These are phyloP conservation scores for Aegilops speltoides DNA, from an alignment of 176 grass and related monocot genomes.

Conservation along the genomic window DNA sequence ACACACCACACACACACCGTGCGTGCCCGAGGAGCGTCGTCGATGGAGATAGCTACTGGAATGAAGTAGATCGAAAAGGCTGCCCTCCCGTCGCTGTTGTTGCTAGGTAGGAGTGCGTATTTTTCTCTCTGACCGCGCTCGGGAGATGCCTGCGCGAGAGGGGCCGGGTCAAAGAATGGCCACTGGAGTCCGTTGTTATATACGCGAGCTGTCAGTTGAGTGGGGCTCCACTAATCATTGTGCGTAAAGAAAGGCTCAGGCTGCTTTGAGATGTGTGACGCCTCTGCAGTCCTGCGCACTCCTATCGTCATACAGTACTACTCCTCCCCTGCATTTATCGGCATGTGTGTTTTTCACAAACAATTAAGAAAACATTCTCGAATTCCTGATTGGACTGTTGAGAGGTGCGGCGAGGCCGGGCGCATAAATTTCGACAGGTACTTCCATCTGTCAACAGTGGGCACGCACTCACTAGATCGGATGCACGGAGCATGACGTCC, in stretches of 20 bases:
- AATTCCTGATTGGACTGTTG: not conserved
- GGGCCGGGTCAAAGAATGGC: not conserved
- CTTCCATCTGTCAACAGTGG: constrained; percentile 8
- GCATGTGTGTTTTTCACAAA: not conserved
- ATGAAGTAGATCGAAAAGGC: not conserved
- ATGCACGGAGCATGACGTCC: constrained; percentile 27
- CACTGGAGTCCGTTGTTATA: not conserved
- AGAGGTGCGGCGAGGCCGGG: not conserved
- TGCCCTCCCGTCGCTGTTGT: not conserved
- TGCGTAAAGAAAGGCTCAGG: not conserved
- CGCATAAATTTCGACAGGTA: not conserved
- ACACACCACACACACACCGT: not conserved
- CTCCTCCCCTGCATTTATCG: not conserved
- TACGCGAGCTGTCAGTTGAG: not conserved
- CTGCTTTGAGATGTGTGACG: constrained; percentile 6
- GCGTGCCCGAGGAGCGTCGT: not conserved
- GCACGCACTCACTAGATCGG: not conserved
- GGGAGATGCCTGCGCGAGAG: not conserved
- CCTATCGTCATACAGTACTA: too few relatives aligned
- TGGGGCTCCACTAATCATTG: constrained; percentile 15
- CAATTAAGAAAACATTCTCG: not conserved
- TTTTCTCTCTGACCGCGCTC: not conserved
- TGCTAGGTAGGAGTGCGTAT: not conserved
- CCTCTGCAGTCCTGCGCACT: too few relatives aligned
- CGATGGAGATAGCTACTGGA: not conserved